Conservation (phyloP, 169 alveolate genomes). For the Eimeria sp. region DNA sequence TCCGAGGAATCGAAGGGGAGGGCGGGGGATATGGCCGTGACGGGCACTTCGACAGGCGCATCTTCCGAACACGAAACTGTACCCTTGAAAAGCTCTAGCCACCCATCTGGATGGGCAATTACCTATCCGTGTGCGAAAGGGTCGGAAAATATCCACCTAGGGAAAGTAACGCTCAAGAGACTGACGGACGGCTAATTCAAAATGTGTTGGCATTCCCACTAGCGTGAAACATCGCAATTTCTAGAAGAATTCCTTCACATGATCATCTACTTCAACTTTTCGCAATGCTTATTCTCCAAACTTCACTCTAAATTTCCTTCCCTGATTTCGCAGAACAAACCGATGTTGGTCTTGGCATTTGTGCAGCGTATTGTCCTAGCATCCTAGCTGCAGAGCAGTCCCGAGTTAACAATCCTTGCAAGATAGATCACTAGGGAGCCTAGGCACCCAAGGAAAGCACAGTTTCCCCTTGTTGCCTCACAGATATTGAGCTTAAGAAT, state of each 20-base stretch:
- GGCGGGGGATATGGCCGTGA: not conserved
- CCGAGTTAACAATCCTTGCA: too few relatives aligned
- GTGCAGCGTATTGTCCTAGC: too few relatives aligned
- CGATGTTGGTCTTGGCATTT: too few relatives aligned
- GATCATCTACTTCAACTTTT: not conserved
- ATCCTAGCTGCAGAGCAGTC: too few relatives aligned
- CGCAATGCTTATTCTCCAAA: not conserved
- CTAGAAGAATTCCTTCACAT: not conserved
- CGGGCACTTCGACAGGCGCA: not conserved
- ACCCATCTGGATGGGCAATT: slow-evolving; percentile 31
- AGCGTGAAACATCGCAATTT: not conserved
- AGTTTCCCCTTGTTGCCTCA: too few relatives aligned
- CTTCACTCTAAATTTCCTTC: not conserved
- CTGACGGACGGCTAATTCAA: not conserved
- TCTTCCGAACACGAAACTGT: not conserved
- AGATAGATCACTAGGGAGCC: too few relatives aligned
- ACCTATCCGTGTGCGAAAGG: slow-evolving; percentile 36
- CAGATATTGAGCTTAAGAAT: too few relatives aligned
- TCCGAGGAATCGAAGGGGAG: not conserved
- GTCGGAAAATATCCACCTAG: not conserved
- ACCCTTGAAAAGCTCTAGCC: not conserved
- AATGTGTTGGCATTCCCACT: not conserved
- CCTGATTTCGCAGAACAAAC: too few relatives aligned
- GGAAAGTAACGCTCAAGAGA: not conserved
- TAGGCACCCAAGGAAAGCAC: too few relatives aligned